Percentiles rank a stretch among this genome's conserved stretches.
Conservation (phyloP, 116 monocot species). For the Phalaenopsis hybrid region DNA sequence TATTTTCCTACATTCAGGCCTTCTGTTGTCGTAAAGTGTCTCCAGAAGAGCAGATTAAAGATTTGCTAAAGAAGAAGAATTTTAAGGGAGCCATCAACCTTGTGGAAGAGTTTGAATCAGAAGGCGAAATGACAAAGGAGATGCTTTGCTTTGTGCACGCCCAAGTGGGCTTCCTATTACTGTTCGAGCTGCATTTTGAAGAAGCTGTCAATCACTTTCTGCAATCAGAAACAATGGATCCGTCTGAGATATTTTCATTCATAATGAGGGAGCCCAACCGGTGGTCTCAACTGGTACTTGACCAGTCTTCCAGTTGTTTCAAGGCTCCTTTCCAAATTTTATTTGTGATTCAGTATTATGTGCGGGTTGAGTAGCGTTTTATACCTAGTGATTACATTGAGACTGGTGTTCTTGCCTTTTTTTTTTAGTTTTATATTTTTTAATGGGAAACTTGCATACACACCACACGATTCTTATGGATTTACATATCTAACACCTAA, state of each 20-base stretch:
- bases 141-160: slow-evolving; percentile 93
- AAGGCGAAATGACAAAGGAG: slow-evolving; percentile 81
- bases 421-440: background rate
- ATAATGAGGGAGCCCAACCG: slow-evolving; percentile 93
- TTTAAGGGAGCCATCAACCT: slow-evolving; percentile 62
- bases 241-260: slow-evolving; percentile 93
- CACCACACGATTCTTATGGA: too few species aligned
- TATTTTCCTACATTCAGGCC: slow-evolving; percentile 37
- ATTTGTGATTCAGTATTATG: background rate
- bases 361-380: background rate
- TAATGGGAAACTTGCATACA: too few species aligned
- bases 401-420: background rate
- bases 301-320: background rate
- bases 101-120: slow-evolving; percentile 64
- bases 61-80: slow-evolving; percentile 72
- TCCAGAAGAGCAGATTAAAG: slow-evolving; percentile 88
- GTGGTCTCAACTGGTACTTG: slow-evolving; percentile 78
- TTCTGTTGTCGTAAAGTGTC: slow-evolving; percentile 60
- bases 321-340: background rate
- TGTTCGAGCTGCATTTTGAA: slow-evolving; percentile 94
- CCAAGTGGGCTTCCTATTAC: slow-evolving; percentile 88
- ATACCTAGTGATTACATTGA: background rate
- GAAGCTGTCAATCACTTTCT: slow-evolving; percentile 95
- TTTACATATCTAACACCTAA: too few species aligned
- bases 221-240: slow-evolving; percentile 85